Conservation (phyloP, 2,329 filamentous ascomycete species). For the Sporothrix schenckii region DNA sequence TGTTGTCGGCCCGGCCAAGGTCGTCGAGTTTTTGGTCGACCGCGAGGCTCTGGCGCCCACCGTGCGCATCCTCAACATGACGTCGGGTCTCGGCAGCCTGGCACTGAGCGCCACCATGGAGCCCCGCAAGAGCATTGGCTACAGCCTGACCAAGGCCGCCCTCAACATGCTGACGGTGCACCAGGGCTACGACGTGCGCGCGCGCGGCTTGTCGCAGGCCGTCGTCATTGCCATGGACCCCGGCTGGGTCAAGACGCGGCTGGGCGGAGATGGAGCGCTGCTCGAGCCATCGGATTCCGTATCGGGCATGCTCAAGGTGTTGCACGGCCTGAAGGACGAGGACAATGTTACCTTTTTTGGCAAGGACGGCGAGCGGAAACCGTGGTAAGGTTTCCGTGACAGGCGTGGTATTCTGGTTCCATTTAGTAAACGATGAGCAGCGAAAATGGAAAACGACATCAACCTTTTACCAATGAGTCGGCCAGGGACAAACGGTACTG, state of each 20-base stretch:
- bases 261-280: conserved; percentile 41
- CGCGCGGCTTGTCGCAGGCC: conserved; percentile 35
- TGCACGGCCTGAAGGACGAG: conserved; percentile 67
- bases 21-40: conserved; percentile 46
- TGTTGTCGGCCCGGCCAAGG: conserved; percentile 52
- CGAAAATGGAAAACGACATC: neutral
- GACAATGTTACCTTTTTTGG: conserved; percentile 40
- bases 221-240: conserved; percentile 43
- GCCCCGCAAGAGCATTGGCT: conserved; percentile 41
- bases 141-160: conserved; percentile 44
- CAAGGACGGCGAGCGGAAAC: conserved; percentile 36
- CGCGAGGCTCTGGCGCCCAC: conserved; percentile 37
- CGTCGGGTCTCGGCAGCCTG: conserved; percentile 47
- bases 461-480: neutral
- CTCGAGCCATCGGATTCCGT: conserved; percentile 41
- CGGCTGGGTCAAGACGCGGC: conserved; percentile 44
- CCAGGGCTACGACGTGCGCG: conserved; percentile 38
- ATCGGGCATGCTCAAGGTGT: conserved; percentile 68
- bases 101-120: conserved; percentile 40
- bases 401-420: neutral
- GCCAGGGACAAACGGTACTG: no score
- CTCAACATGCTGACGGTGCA: conserved; percentile 44
- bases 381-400: conserved; percentile 37
- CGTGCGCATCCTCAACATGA: conserved; percentile 48
- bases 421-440: neutral